Conservation (phyloP, 768 basidiomycete genomes). For the Boletus eberwhitei region DNA sequence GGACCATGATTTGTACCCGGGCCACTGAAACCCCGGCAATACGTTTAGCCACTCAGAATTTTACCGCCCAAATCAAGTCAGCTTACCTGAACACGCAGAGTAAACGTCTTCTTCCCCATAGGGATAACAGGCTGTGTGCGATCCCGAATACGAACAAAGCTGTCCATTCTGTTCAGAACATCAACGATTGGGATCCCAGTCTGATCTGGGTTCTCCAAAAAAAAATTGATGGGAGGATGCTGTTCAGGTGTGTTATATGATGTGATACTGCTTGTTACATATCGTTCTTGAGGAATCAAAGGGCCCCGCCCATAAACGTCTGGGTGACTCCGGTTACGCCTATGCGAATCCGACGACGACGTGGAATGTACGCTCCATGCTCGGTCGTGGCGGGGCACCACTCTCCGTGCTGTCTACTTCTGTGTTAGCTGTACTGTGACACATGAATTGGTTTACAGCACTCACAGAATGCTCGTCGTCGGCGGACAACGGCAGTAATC, state of each 20-base stretch:
- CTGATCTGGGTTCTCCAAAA: constrained; percentile 48
- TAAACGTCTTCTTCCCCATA: constrained; percentile 70
- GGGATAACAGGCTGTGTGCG: constrained; percentile 57
- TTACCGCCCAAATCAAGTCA: background rate
- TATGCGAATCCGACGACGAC: background rate
- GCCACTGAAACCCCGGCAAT: constrained; percentile 52
- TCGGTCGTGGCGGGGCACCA: constrained; percentile 14
- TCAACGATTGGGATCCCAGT: constrained; percentile 61
- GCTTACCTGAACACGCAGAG: constrained; percentile 67
- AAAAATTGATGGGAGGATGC: constrained; percentile 58
- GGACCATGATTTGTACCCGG: constrained; percentile 70
- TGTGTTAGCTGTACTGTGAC: constrained; percentile 16
- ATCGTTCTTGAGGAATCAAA: constrained; percentile 24
- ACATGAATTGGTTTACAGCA: constrained; percentile 5
- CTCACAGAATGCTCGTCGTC: constrained; percentile 11
- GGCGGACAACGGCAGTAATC: constrained; percentile 5
- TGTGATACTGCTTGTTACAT: constrained; percentile 14
- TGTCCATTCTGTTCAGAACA: constrained; percentile 48
- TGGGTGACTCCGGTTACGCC: constrained; percentile 1
- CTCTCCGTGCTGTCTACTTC: constrained; percentile 17
- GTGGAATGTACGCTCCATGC: constrained; percentile 11
- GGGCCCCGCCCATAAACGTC: constrained; percentile 16
- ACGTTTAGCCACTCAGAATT: background rate
- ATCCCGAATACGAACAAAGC: constrained; percentile 47
- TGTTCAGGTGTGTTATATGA: constrained; percentile 23